phyloP scores from a whole-genome alignment of 176 grass and related monocot genomes.

The Zea mays region DNA sequence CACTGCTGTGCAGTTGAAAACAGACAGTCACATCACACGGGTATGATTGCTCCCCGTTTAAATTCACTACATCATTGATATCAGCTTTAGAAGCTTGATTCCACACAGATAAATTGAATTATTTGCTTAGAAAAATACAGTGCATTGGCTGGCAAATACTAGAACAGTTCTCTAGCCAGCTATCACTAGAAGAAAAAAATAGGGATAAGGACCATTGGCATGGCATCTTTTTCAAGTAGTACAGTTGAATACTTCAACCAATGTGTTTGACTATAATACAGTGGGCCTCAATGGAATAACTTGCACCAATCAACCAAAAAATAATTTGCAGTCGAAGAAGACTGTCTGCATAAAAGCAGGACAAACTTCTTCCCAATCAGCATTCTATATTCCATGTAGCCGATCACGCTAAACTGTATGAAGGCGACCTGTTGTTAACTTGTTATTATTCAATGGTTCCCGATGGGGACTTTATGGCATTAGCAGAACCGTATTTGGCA shows the following conservation, averaged over 20 bases:
- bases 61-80: background rate
- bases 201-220: background rate
- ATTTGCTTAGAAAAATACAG: conserved; percentile 3
- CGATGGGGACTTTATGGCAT: background rate
- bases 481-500: background rate
- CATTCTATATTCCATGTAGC: background rate
- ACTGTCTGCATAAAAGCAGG: background rate
- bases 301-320: background rate
- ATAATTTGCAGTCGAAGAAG: background rate
- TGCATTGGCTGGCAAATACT: background rate
- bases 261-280: conserved; percentile 30
- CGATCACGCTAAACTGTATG: background rate
- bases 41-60: background rate
- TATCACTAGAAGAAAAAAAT: background rate
- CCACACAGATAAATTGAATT: background rate
- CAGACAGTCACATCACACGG: background rate
- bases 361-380: background rate
- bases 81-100: background rate
- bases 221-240: conserved; percentile 19
- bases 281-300: background rate
- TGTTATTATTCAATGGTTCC: background rate
- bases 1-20: background rate
- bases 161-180: background rate
- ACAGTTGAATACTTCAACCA: conserved; percentile 19
- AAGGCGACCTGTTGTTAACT: background rate